Percentiles rank a stretch among this genome's conserved stretches.
phyloP scores from a whole-genome alignment of 768 basidiomycete species.

The Boletus barrowsii region DNA sequence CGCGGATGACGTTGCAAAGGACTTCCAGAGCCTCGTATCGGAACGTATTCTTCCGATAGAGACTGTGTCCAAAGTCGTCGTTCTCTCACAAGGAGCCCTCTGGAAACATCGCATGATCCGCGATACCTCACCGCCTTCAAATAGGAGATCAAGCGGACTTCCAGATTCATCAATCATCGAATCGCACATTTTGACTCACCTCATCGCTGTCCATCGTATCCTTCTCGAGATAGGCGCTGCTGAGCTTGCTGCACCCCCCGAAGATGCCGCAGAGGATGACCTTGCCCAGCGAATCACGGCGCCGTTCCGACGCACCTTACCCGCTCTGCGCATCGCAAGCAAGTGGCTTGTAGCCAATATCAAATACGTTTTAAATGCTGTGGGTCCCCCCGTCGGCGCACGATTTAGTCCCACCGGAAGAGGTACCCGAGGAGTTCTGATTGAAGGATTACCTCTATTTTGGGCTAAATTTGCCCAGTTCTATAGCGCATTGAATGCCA shows the following conservation, averaged over 20 bases:
- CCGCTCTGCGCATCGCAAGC: constrained; percentile 80
- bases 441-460: constrained; percentile 47
- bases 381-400: constrained; percentile 28
- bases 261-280: constrained; percentile 53
- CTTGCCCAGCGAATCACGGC: constrained; percentile 85
- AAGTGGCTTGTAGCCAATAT: constrained; percentile 86
- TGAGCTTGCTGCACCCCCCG: constrained; percentile 55
- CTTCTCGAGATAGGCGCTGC: constrained; percentile 64
- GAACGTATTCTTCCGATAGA: constrained; percentile 73
- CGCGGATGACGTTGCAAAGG: constrained; percentile 46
- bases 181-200: constrained; percentile 61
- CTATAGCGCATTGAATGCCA: constrained; percentile 50
- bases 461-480: constrained; percentile 75
- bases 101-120: constrained; percentile 83
- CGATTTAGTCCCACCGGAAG: constrained; percentile 7
- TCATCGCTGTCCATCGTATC: constrained; percentile 59
- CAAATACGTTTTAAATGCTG: constrained; percentile 56
- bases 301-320: constrained; percentile 78
- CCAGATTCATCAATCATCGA: constrained; percentile 45
- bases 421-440: constrained; percentile 23
- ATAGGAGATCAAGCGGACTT: constrained; percentile 24
- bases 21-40: constrained; percentile 60
- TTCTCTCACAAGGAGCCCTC: constrained; percentile 74
- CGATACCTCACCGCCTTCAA: constrained; percentile 34
- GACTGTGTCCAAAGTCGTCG: constrained; percentile 68